phyloP scores from a whole-genome alignment of 768 basidiomycete species.

The Collybia mongolica region DNA sequence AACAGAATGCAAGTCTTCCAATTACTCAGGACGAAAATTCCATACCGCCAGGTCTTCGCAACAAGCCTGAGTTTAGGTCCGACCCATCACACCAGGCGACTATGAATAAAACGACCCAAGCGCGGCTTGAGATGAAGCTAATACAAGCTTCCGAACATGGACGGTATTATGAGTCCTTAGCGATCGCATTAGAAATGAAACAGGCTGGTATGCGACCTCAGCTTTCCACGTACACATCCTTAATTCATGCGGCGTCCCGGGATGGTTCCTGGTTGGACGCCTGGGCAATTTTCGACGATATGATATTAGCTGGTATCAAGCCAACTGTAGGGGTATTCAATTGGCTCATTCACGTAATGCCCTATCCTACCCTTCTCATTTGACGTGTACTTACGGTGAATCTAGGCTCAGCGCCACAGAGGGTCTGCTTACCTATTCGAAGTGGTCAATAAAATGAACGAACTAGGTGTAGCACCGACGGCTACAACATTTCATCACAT shows the following conservation, averaged over 20 bases:
- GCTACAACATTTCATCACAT: slow-evolving; percentile 51
- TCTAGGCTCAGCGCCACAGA: slow-evolving; percentile 45
- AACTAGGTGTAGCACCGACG: slow-evolving; percentile 46
- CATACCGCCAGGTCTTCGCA: too few species aligned
- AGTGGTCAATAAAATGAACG: slow-evolving; percentile 55
- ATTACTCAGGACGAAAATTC: not conserved
- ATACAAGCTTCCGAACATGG: slow-evolving; percentile 33
- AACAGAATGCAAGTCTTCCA: slow-evolving; percentile 4
- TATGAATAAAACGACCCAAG: slow-evolving; percentile 15
- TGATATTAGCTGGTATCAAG: slow-evolving; percentile 47
- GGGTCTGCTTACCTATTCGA: slow-evolving; percentile 41
- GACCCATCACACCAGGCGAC: slow-evolving; percentile 13
- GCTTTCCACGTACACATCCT: slow-evolving; percentile 50
- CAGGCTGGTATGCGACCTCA: slow-evolving; percentile 49
- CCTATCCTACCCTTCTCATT: slow-evolving; percentile 9
- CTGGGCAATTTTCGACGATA: slow-evolving; percentile 69
- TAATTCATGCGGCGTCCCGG: slow-evolving; percentile 49
- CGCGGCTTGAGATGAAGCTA: slow-evolving; percentile 33
- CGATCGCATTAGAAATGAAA: slow-evolving; percentile 59
- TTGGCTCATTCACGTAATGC: slow-evolving; percentile 53
- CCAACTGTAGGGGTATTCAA: slow-evolving; percentile 57
- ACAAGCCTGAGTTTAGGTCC: slow-evolving; percentile 1
- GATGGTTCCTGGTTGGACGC: slow-evolving; percentile 48
- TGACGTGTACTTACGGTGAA: slow-evolving; percentile 3
- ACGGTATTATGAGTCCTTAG: slow-evolving; percentile 39